Evolutionary conservation across 2,329 filamentous ascomycete species (phyloP).

Genomic region (Geosmithia flava): DNA sequence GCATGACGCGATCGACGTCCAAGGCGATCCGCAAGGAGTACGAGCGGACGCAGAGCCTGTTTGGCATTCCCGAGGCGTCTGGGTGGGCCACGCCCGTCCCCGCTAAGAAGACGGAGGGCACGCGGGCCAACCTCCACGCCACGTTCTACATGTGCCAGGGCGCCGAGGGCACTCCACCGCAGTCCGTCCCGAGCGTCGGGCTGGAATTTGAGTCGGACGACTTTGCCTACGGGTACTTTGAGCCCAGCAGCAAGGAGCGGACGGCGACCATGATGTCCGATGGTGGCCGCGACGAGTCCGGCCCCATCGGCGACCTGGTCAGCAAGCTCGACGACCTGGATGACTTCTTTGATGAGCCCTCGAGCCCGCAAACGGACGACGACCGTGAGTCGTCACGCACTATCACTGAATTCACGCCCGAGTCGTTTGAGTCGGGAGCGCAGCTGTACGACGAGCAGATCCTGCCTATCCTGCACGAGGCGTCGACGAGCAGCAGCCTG

Average conservation of each 20-base stretch:
- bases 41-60: conserved; percentile 84
- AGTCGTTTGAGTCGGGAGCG: conserved; percentile 60
- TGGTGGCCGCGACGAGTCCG: conserved; percentile 54
- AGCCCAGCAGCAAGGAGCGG: conserved; percentile 43
- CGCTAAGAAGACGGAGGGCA: conserved; percentile 76
- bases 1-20: conserved; percentile 84
- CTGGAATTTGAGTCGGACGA: conserved; percentile 91
- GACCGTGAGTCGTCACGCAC: conserved; percentile 51
- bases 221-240: conserved; percentile 70
- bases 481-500: conserved; percentile 56
- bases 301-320: conserved; percentile 64
- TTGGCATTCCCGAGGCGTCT: conserved; percentile 89
- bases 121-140: conserved; percentile 84
- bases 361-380: conserved; percentile 42
- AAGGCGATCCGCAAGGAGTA: conserved; percentile 86
- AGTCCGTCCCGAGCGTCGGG: conserved; percentile 63
- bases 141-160: conserved; percentile 90
- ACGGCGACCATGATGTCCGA: conserved; percentile 92
- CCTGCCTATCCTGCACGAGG: conserved; percentile 78
- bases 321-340: conserved; percentile 68
- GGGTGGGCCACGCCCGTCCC: conserved; percentile 95
- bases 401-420: conserved; percentile 51
- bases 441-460: conserved; percentile 90
- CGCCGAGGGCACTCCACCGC: conserved; percentile 41
- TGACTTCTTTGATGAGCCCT: conserved; percentile 67